Conservation (phyloP, 768 basidiomycete genomes). For the Inosperma sp. region DNA sequence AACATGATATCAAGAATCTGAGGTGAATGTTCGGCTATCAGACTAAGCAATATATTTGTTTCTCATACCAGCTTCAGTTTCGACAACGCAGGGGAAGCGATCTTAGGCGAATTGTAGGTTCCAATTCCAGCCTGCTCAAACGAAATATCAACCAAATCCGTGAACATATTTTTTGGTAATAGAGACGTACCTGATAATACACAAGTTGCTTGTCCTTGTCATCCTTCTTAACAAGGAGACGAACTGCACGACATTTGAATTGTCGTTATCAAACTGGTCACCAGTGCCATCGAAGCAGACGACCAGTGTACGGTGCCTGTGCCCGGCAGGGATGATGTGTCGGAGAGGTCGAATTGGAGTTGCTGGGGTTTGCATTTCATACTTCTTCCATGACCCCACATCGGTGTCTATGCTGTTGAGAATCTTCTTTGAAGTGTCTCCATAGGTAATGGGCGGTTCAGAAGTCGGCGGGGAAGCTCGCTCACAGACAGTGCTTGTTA, state of each 20-base stretch:
- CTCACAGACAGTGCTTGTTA: too few species aligned
- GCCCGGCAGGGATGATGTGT: background rate
- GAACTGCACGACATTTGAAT: constrained; percentile 51
- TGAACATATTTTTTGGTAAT: background rate
- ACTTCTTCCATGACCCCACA: too few species aligned
- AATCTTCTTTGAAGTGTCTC: too few species aligned
- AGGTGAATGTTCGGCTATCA: background rate
- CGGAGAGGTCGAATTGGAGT: too few species aligned
- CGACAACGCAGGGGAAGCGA: constrained; percentile 33
- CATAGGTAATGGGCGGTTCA: too few species aligned
- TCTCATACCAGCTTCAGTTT: constrained; percentile 34
- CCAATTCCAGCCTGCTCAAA: constrained; percentile 45
- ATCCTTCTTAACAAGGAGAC: constrained; percentile 49
- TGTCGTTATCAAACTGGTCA: constrained; percentile 47
- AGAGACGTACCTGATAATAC: constrained; percentile 46
- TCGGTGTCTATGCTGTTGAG: too few species aligned
- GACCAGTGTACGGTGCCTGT: constrained; percentile 39
- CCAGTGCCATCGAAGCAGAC: constrained; percentile 57
- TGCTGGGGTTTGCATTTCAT: too few species aligned
- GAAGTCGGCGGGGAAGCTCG: too few species aligned
- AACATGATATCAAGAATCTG: background rate
- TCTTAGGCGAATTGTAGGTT: constrained; percentile 41
- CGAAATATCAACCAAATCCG: background rate
- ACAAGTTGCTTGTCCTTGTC: constrained; percentile 50
- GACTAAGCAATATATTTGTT: background rate